Conservation (phyloP, 371 early-diverging fungal species). For the Coemansia sp. region DNA sequence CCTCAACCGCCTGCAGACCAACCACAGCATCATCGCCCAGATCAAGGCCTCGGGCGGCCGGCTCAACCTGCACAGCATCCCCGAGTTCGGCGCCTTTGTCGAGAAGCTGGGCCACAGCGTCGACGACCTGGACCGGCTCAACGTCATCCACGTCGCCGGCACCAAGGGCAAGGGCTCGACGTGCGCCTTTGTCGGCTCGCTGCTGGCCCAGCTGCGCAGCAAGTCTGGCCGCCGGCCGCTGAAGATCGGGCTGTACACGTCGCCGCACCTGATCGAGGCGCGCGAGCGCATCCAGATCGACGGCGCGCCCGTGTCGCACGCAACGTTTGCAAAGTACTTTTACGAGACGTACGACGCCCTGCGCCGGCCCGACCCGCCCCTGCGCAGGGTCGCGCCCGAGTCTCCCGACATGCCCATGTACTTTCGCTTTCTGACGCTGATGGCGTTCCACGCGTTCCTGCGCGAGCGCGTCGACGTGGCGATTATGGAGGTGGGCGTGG, state of each 20-base stretch:
- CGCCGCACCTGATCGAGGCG: conserved; percentile 90
- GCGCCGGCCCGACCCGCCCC: conserved; percentile 6
- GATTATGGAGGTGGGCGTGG: conserved; percentile 82
- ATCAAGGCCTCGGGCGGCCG: conserved; percentile 69
- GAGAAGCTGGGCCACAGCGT: conserved; percentile 46
- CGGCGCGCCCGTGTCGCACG: conserved; percentile 75
- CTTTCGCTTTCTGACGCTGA: conserved; percentile 85
- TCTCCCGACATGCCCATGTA: conserved; percentile 71
- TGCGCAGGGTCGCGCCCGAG: conserved; percentile 16
- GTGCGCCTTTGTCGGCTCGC: conserved; percentile 67
- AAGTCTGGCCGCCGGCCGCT: background rate
- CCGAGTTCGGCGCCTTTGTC: conserved; percentile 39
- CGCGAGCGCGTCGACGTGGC: conserved; percentile 79
- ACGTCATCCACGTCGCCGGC: conserved; percentile 80
- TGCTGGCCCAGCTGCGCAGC: conserved; percentile 52
- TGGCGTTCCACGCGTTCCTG: conserved; percentile 87
- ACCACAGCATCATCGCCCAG: conserved; percentile 73
- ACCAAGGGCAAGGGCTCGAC: conserved; percentile 91
- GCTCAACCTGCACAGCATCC: conserved; percentile 61
- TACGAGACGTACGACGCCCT: conserved; percentile 75
- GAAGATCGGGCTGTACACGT: conserved; percentile 77
- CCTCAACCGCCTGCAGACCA: conserved; percentile 79
- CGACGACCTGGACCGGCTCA: conserved; percentile 65
- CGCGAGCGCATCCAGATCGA: conserved; percentile 94
- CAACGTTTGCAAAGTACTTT: conserved; percentile 82